Base-by-base conservation (phyloP, 805 yeast genomes). In the Teunomyces gatunensis region DNA sequence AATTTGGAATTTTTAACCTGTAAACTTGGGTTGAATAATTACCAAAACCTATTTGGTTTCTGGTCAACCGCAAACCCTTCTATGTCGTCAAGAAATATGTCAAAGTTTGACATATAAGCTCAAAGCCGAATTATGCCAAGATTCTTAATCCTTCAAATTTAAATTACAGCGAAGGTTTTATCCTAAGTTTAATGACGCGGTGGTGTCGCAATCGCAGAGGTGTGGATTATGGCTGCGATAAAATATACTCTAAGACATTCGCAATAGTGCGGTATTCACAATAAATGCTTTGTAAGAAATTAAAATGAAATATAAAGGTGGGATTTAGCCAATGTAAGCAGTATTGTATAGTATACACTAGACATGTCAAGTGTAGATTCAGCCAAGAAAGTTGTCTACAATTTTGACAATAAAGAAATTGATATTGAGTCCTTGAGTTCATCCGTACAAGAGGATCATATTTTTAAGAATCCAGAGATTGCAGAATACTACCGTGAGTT, bases 401-500 rank as follows among this genome's bases (percentile, higher is more conserved):
- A 21, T 25, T 13, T 13, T 12, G 17, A 27, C 11, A 17, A 45
- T 30, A 41, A n/a, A 5, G 23, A 27, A 10, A 6, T 46, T 27
- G 48, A 46, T 15, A 13, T 36, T n/a, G 48, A 40, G 17, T 46
- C 48, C 15, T n/a, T 29, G 25, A 17, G 23, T 23, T 41, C 42
- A 6, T 21, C 40, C 17, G 47, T 29, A n/a, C 40, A 37, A 21
- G 18, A 23, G 3, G 13, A 18, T 4, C 48, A 52, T 33, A 47
- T 52, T 13, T 52, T 52, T 28, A 45, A 45, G 17, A 80, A 81
- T 52, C 80, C 81, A 0, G 63, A 54, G 4, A 69, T 75, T 2
- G 82, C 78, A 2, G 71, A 71, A 32, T 62, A 74, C 55, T 82
- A 78, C 57, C 52, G 64, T 4, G 54, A 64, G 0, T 37, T 80